phyloP scores from a whole-genome alignment of 768 basidiomycete species.

The Trametes meyenii region DNA sequence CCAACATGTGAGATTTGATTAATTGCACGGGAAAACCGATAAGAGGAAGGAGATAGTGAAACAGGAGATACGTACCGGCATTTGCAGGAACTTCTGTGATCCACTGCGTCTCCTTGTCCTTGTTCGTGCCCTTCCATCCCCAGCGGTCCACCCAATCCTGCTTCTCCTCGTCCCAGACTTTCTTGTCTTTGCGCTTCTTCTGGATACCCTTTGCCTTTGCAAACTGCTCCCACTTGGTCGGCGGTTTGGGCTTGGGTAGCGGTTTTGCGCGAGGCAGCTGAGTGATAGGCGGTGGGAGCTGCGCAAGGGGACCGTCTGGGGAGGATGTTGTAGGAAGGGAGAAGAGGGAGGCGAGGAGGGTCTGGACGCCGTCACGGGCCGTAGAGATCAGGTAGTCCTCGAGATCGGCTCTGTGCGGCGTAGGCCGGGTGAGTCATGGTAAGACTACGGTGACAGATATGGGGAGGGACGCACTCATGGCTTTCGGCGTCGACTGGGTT shows the following conservation, averaged over 20 bases:
- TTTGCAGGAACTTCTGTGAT: constrained; percentile 86
- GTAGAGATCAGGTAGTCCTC: constrained; percentile 81
- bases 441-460: background rate
- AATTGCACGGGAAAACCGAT: background rate
- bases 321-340: constrained; percentile 76
- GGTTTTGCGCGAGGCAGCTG: constrained; percentile 89
- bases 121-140: constrained; percentile 91
- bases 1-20: background rate
- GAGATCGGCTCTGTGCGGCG: constrained; percentile 61
- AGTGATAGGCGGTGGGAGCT: constrained; percentile 77
- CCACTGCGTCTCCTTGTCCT: constrained; percentile 85
- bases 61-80: constrained; percentile 61
- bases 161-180: constrained; percentile 92
- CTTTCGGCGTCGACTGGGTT: constrained; percentile 84
- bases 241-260: constrained; percentile 88
- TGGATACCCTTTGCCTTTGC: constrained; percentile 93
- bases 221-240: constrained; percentile 97
- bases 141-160: constrained; percentile 92
- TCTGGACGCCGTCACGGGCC: constrained; percentile 81
- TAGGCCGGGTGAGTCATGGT: background rate
- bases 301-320: constrained; percentile 79
- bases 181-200: constrained; percentile 74
- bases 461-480: constrained; percentile 59
- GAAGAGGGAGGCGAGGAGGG: constrained; percentile 80
- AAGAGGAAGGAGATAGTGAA: too few species aligned